A percentile compares a stretch with the other conserved stretches of the same genome.
These are phyloP conservation scores for Penicillium paneum DNA, from an alignment of 2,329 filamentous ascomycete genomes.

Conservation along the genomic window DNA sequence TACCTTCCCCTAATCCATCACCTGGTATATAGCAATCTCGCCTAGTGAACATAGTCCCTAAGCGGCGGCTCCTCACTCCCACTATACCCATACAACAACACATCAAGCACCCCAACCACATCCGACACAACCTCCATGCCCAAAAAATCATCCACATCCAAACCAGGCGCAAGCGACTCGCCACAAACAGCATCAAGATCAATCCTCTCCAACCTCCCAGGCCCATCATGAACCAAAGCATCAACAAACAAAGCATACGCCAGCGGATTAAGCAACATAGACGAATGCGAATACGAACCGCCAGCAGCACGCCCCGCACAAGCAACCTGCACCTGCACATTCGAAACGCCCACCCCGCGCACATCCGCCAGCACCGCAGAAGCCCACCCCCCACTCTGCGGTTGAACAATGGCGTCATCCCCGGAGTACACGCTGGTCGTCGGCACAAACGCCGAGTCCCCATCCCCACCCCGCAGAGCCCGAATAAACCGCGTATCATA, in stretches of 20 bases:
- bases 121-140: slow-evolving; percentile 3
- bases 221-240: slow-evolving; percentile 5
- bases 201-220: slow-evolving; percentile 4
- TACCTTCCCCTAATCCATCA: not conserved
- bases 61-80: not conserved
- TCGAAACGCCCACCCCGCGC: not conserved
- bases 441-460: slow-evolving; percentile 5
- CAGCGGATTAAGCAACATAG: slow-evolving; percentile 2
- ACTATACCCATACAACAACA: not conserved
- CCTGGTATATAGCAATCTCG: no score
- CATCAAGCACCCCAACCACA: not conserved
- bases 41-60: not conserved
- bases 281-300: slow-evolving; percentile 4
- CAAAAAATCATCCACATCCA: not conserved
- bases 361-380: slow-evolving; percentile 2
- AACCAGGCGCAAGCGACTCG: not conserved
- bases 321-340: slow-evolving; percentile 2
- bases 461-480: not conserved
- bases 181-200: slow-evolving; percentile 1
- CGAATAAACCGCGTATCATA: not conserved
- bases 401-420: not conserved
- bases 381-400: not conserved
- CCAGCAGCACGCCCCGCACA: not conserved
- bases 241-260: slow-evolving; percentile 6
- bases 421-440: slow-evolving; percentile 3